phyloP scores from a whole-genome alignment of 1,284 basidiomycete species.

The Athelia sp. region DNA sequence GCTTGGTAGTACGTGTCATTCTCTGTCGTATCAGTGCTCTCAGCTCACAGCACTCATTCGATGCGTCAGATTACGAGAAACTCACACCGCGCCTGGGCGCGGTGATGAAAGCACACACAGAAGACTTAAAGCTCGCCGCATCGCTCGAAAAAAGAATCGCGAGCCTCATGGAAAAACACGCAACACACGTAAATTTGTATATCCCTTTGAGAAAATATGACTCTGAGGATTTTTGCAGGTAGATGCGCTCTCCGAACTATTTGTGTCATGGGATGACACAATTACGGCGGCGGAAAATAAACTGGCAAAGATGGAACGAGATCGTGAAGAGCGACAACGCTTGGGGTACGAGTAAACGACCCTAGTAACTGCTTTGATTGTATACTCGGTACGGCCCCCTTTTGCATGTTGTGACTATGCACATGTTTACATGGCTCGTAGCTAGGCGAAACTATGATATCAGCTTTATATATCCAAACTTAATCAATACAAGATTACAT shows the following conservation, averaged over 20 bases:
- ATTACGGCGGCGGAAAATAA: conserved; percentile 59
- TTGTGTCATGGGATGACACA: conserved; percentile 76
- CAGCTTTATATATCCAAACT: too few species aligned
- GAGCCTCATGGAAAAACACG: conserved; percentile 58
- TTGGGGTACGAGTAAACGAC: conserved; percentile 41
- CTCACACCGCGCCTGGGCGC: conserved; percentile 56
- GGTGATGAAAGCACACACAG: conserved; percentile 52
- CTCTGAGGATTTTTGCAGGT: conserved; percentile 41
- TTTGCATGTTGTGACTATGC: too few species aligned
- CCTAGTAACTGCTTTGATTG: too few species aligned
- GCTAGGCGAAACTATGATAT: too few species aligned
- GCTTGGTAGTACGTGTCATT: conserved; percentile 42
- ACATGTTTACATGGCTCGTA: too few species aligned
- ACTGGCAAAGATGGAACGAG: conserved; percentile 49
- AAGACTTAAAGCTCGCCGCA: conserved; percentile 48
- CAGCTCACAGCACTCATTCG: not conserved
- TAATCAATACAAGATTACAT: too few species aligned
- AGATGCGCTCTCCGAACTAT: conserved; percentile 72
- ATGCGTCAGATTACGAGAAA: conserved; percentile 50
- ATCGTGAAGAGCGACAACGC: conserved; percentile 48
- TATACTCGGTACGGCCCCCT: too few species aligned
- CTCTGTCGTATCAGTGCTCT: not conserved
- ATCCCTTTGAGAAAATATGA: not conserved
- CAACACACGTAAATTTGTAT: conserved; percentile 48
- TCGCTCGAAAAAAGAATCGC: conserved; percentile 63